A percentile compares a stretch with the other conserved stretches of the same genome.
These are phyloP conservation scores for Pseudogymnoascus sp. DNA, from an alignment of 2,329 filamentous ascomycete species.

Conservation along the genomic window DNA sequence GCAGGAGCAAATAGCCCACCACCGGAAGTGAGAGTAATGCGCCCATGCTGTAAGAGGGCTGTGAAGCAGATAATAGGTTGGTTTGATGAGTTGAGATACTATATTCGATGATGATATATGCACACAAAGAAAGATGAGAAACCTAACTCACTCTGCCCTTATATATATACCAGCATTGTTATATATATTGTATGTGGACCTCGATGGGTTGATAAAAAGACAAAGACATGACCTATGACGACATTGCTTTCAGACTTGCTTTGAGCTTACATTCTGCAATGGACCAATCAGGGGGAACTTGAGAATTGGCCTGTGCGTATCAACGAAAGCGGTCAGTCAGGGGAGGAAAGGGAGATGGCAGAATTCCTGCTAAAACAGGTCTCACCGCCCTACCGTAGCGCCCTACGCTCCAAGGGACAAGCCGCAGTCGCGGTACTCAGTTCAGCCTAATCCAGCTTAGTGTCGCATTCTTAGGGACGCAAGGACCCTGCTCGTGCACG, in stretches of 20 bases:
- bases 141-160: neutral
- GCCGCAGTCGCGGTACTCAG: neutral
- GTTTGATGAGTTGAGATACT: neutral
- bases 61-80: neutral
- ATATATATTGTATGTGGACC: slow-evolving; percentile 11
- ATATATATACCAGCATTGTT: slow-evolving; percentile 1
- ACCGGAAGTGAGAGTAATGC: slow-evolving; percentile 66
- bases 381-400: neutral
- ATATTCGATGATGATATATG: neutral
- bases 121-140: neutral
- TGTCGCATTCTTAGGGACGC: neutral
- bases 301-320: neutral
- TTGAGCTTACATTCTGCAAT: slow-evolving; percentile 57
- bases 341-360: neutral
- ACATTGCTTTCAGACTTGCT: slow-evolving; percentile 47
- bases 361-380: neutral
- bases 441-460: neutral
- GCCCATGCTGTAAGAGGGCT: slow-evolving; percentile 41
- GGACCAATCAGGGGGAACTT: slow-evolving; percentile 23
- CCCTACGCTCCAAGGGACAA: neutral
- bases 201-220: neutral
- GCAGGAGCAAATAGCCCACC: slow-evolving; percentile 58
- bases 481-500: slow-evolving; percentile 2
- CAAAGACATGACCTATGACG: slow-evolving; percentile 5
- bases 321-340: neutral